Evolutionary conservation across 768 basidiomycete genomes (phyloP), one percentile per base, ranked within the genome.

Genomic region (Dentipellis fragilis): DNA sequence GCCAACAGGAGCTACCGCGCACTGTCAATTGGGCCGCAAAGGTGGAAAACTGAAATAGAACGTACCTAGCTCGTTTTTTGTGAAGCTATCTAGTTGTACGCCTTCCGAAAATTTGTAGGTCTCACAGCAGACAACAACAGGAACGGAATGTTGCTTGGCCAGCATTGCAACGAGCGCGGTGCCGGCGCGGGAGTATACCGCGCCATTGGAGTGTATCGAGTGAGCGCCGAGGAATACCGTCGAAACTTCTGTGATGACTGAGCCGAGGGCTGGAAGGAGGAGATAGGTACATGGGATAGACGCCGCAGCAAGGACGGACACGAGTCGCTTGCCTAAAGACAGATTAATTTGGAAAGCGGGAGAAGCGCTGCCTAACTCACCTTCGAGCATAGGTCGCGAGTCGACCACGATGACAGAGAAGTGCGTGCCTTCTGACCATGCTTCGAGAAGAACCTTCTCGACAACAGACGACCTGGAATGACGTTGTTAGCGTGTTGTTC

Each of bases 41-140:
- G 14, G 38, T 49, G 34, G 17, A 16, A 5, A 38, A 49, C 34
- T 10, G 35, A 12, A 42, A 11, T 2, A 5, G 17, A 10, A 64
- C 80, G 67, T 61, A 90, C 95, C 96, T 40, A 97, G 74, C 70
- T 99, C 96, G 64, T 99, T 99, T 69, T 90, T 93, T 46, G 89
- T 92, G 62, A 99, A 93, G 17, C 88, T 88, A 68, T 99, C 96
- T 54, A 98, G 75, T 69, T 89, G 85, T 29, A 98, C 86, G 36
- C 83, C 83, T 63, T 98, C 95, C 16, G 89, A 89, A 64, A 94
- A 98, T 69, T 99, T 99, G 74, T 98, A 98, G 4, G 96, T 99
- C 71, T 98, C 96, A 63, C 94, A 96, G 60, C 93, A 97, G 22
- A 96, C 93, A 37, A 99, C 82, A 7, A 98, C 93, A 4, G 96